Evolutionary conservation across 164 flowering plant species (phyloP).

Genomic region (Akebia trifoliata): DNA sequence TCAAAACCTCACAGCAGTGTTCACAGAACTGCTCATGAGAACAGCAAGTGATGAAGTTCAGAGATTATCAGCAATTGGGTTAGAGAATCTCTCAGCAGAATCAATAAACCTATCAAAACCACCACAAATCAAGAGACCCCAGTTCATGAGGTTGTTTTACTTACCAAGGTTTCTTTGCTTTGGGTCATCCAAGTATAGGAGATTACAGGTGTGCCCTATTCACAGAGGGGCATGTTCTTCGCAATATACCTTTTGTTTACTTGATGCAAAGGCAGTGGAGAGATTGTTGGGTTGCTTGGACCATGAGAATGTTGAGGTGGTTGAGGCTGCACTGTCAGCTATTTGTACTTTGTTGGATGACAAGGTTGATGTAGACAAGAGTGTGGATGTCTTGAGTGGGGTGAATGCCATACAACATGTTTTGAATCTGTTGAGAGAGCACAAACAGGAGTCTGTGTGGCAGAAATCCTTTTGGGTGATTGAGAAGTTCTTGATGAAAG

Average conservation of each 20-base stretch:
- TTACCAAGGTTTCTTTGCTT: constrained; percentile 29
- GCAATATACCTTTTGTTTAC: constrained; percentile 60
- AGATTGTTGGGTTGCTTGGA: constrained; percentile 50
- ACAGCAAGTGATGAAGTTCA: constrained; percentile 64
- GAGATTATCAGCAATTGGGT: constrained; percentile 59
- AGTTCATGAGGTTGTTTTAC: constrained; percentile 23
- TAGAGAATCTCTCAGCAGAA: constrained; percentile 62
- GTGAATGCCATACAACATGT: constrained; percentile 40
- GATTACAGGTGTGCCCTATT: constrained; percentile 45
- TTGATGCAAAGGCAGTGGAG: constrained; percentile 64
- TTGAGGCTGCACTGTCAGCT: constrained; percentile 69
- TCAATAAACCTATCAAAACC: constrained; percentile 48
- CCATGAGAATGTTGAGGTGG: constrained; percentile 57
- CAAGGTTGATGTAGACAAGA: constrained; percentile 54
- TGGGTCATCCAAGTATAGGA: constrained; percentile 25
- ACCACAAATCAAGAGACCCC: constrained; percentile 35
- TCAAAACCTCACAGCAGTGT: constrained; percentile 44
- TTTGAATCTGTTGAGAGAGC: constrained; percentile 50
- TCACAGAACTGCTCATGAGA: constrained; percentile 52
- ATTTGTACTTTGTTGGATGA: constrained; percentile 64
- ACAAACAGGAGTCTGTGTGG: constrained; percentile 46
- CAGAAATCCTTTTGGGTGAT: constrained; percentile 67
- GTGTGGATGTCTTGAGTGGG: constrained; percentile 45
- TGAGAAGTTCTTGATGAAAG: constrained; percentile 57
- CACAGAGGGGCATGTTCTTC: constrained; percentile 75